Base-by-base conservation (phyloP, 2,329 filamentous ascomycete genomes). In the Colletotrichum paranaense region DNA sequence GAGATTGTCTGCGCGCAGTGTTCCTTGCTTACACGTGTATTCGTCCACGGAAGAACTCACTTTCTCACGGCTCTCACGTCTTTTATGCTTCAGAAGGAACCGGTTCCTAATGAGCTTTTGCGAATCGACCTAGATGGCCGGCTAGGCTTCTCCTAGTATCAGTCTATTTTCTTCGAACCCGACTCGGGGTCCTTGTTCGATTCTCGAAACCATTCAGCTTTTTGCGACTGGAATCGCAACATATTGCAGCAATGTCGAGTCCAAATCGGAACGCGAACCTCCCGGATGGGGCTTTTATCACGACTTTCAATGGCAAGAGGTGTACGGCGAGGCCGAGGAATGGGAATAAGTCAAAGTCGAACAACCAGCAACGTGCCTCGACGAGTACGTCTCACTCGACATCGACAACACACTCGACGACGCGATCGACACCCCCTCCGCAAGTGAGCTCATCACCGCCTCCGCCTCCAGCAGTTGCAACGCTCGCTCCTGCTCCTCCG, bases 271-370 rank as follows among this genome's bases (percentile, higher is more conserved):
- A 56, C 9, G 52, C 60, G 69, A 60, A 80, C 78, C 83, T 88
- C 79, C 84, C 83, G 75, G 79, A 80, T 78, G 85, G 86, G 78
- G 84, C 85, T 73, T 86, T 86, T 73, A 84, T 88, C 71, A 89
- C 87, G 67, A 86, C 80, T 62, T 82, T 89, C 67, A 80, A 84
- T 70, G 87, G 87, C 64, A 86, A 84, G 79, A 84, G 84, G 80
- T 90, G 89, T 82, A 90, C 88, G 77, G 88, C 86, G 73, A 82
- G 89, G 75, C 88, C 87, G 60, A 86, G 79, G 76, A 55, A 57
- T 19, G 71, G 67, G 32, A 59, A 67, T 42, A 68, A 62, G 42
- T 72, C 67, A 28, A 75, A 58, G 38, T 55, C 70, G 32, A 63
- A 49, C n/a, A 68, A 60, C 19, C 72, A 68, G 26, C 62, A 63